Base-by-base conservation (phyloP, 208 protist species). In the Acanthamoeba royreba region DNA sequence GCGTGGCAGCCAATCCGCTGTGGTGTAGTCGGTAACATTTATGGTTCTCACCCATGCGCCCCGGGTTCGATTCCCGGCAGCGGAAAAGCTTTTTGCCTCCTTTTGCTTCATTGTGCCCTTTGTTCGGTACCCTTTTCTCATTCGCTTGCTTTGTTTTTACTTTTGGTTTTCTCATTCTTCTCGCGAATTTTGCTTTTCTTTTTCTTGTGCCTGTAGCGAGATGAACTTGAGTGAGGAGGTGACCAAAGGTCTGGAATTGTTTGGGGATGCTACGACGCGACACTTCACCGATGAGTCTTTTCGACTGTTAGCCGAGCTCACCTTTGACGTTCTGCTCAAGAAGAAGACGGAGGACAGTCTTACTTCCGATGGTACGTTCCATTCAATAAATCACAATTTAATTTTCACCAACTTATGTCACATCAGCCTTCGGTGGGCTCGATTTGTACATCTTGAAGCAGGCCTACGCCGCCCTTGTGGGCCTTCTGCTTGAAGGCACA, bases 1-100 rank as follows among this genome's bases (percentile, higher is more conserved):
- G n/a, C n/a, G n/a, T n/a, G n/a, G n/a, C n/a, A n/a, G n/a, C n/a
- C n/a, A n/a, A 58, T 83, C 72, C 72, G 72, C 72, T 43, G 72
- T 83, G 72, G 72, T 83, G 72, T 83, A 83, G 72, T 83, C 72
- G 72, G 72, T 83, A 83, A 83, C 72, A 83, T 83, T 83, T 83
- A 83, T 83, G 72, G 72, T 83, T 83, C 72, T 83, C 72, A 83
- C 72, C 72, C 72, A 83, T 83, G 9, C 72, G 72, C 72, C 72
- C 72, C 72, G 72, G 72, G 72, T 83, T 83, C 72, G 40, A 83
- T 83, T 83, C 72, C 72, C 72, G 72, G 72, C 72, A 43, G 72
- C 72, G 72, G 72, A 83, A 83, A 1, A 83, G 0, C 72, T 2
- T 83, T 83, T 83, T 83, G 33, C n/a, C n/a, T n/a, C n/a, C n/a